Conservation (phyloP, 1,284 basidiomycete species). For the Volvariella surrecta region DNA sequence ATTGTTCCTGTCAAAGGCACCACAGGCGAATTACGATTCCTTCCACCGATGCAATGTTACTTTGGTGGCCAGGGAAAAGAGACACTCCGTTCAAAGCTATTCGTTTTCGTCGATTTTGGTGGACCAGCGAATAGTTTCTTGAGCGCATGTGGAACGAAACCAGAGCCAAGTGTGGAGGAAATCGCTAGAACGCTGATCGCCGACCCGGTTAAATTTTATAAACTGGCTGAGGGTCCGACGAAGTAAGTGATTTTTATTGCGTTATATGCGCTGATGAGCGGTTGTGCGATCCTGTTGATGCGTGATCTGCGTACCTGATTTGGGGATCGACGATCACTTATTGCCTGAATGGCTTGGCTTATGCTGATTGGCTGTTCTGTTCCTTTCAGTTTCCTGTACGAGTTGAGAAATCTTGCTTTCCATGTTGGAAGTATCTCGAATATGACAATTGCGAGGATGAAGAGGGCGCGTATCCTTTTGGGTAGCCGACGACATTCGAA, state of each 20-base stretch:
- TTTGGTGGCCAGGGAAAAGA: slow-evolving; percentile 44
- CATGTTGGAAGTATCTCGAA: slow-evolving; percentile 57
- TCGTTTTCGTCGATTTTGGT: slow-evolving; percentile 90
- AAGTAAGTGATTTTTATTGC: slow-evolving; percentile 32
- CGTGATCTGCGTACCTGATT: too few species aligned
- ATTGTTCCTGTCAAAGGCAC: slow-evolving; percentile 45
- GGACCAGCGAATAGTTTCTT: slow-evolving; percentile 78
- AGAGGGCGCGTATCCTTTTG: slow-evolving; percentile 62
- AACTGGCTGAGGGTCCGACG: slow-evolving; percentile 54
- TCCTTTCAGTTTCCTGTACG: slow-evolving; percentile 82
- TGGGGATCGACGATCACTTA: too few species aligned
- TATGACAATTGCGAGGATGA: slow-evolving; percentile 57
- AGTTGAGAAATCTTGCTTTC: slow-evolving; percentile 80
- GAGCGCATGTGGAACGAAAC: slow-evolving; percentile 80
- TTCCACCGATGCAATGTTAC: slow-evolving; percentile 64
- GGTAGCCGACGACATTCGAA: slow-evolving; percentile 51
- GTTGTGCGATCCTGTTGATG: too few species aligned
- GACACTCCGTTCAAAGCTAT: slow-evolving; percentile 67
- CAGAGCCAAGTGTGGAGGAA: slow-evolving; percentile 84
- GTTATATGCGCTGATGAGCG: too few species aligned
- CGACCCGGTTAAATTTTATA: slow-evolving; percentile 64
- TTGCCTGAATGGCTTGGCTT: too few species aligned
- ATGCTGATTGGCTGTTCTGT: too few species aligned
- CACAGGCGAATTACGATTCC: slow-evolving; percentile 29
- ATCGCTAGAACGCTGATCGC: slow-evolving; percentile 55